phyloP scores from a whole-genome alignment of 345 rosid species.

The Syzygium jambos region DNA sequence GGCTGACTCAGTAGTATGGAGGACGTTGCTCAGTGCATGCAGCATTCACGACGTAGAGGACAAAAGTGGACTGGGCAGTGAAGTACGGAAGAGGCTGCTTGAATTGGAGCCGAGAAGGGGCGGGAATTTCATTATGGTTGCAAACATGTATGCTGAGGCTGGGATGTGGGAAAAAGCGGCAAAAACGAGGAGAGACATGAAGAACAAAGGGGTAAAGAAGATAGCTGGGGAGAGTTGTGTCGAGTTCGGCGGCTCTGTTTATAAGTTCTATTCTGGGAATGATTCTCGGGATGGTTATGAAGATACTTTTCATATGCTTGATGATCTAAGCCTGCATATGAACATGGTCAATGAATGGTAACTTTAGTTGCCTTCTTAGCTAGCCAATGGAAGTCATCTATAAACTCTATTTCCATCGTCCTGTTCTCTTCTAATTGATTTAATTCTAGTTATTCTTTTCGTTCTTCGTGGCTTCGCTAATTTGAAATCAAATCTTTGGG shows the following conservation, averaged over 20 bases:
- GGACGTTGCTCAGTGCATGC: constrained; percentile 70
- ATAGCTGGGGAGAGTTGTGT: constrained; percentile 64
- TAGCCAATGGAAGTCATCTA: background rate
- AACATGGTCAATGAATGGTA: constrained; percentile 4
- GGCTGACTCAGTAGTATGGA: constrained; percentile 59
- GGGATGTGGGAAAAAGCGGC: constrained; percentile 84
- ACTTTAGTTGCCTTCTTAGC: background rate
- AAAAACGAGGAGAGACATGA: constrained; percentile 47
- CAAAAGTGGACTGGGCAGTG: constrained; percentile 30
- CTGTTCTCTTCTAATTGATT: background rate
- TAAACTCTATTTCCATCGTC: background rate
- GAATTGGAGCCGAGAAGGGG: constrained; percentile 64
- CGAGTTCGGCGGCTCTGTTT: constrained; percentile 41
- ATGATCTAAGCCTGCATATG: constrained; percentile 40
- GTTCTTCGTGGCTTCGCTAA: background rate
- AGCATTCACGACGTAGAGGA: constrained; percentile 31
- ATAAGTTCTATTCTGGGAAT: constrained; percentile 60
- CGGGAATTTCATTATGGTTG: constrained; percentile 68
- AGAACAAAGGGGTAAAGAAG: constrained; percentile 49
- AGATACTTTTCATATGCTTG: constrained; percentile 26
- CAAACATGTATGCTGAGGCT: constrained; percentile 66
- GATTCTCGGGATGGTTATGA: constrained; percentile 22
- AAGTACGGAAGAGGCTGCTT: constrained; percentile 48
- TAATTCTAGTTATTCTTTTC: background rate
- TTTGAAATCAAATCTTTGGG: background rate